phyloP scores from a whole-genome alignment of 352 stramenopile genomes.

The Phytophthora constricta region DNA sequence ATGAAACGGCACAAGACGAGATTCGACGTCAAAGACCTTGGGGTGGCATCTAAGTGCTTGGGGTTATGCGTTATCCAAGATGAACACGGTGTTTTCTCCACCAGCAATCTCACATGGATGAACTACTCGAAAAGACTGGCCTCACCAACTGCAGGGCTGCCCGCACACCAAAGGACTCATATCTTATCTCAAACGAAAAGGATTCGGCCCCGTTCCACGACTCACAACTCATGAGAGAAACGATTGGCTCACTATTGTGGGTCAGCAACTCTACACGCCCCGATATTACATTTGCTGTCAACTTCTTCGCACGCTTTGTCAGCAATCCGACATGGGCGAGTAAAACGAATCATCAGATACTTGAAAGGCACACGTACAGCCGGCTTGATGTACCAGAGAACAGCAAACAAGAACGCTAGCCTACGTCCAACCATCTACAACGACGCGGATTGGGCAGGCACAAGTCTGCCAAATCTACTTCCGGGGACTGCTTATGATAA shows the following conservation, averaged over 20 bases:
- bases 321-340: conserved; percentile 1
- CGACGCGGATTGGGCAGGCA: conserved; percentile 16
- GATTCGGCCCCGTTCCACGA: conserved; percentile 1
- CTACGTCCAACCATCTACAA: neutral
- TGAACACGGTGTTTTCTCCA: conserved; percentile 3
- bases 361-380: neutral
- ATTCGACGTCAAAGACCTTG: conserved; percentile 19
- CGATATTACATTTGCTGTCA: conserved; percentile 9
- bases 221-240: neutral
- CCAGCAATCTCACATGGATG: conserved; percentile 3
- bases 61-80: conserved; percentile 8
- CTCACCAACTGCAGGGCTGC: conserved; percentile 3
- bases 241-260: conserved; percentile 9
- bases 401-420: neutral
- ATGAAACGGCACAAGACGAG: conserved; percentile 5
- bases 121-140: conserved; percentile 12
- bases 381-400: conserved; percentile 1
- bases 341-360: conserved; percentile 11
- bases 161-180: conserved; percentile 8
- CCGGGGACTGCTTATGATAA: conserved; percentile 6
- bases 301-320: conserved; percentile 12
- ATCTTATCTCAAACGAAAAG: conserved; percentile 3
- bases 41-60: conserved; percentile 12
- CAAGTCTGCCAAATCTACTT: conserved; percentile 20
- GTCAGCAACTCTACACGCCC: conserved; percentile 19